These are phyloP conservation scores for Quercus variabilis DNA, from an alignment of 306 rosid species.

Conservation along the genomic window DNA sequence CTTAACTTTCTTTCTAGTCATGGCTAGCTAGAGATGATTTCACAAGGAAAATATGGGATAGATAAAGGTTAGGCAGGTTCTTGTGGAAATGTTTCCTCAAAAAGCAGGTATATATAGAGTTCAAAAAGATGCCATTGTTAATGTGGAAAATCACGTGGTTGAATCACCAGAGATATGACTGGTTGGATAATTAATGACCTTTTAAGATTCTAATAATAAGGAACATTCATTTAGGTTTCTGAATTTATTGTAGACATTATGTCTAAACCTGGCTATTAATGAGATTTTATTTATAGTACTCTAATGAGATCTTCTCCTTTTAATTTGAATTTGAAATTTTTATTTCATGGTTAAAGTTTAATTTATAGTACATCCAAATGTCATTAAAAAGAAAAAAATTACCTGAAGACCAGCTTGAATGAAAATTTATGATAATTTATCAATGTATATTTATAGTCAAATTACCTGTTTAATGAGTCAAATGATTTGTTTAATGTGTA, in stretches of 20 bases:
- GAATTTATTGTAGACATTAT: background rate
- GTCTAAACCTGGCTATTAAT: background rate
- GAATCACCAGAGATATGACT: background rate
- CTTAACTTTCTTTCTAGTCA: slow-evolving; percentile 22
- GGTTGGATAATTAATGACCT: background rate
- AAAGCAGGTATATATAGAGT: background rate
- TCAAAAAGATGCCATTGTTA: background rate
- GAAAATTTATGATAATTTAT: too few relatives aligned
- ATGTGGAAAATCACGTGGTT: background rate
- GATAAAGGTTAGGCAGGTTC: too few relatives aligned
- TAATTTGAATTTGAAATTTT: too few relatives aligned
- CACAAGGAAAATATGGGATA: background rate
- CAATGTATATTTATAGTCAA: too few relatives aligned
- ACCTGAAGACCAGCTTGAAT: too few relatives aligned
- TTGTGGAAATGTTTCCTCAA: background rate
- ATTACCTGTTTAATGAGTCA: too few relatives aligned
- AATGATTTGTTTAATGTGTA: too few relatives aligned
- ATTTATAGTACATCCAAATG: too few relatives aligned
- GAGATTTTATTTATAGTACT: background rate
- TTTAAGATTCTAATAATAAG: background rate
- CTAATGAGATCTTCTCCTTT: background rate
- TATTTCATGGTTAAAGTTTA: too few relatives aligned
- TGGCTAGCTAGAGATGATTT: background rate
- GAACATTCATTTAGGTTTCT: background rate
- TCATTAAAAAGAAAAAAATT: too few relatives aligned